Conservation (phyloP, 2,329 filamentous ascomycete species). For the Penicillium vulpinum region DNA sequence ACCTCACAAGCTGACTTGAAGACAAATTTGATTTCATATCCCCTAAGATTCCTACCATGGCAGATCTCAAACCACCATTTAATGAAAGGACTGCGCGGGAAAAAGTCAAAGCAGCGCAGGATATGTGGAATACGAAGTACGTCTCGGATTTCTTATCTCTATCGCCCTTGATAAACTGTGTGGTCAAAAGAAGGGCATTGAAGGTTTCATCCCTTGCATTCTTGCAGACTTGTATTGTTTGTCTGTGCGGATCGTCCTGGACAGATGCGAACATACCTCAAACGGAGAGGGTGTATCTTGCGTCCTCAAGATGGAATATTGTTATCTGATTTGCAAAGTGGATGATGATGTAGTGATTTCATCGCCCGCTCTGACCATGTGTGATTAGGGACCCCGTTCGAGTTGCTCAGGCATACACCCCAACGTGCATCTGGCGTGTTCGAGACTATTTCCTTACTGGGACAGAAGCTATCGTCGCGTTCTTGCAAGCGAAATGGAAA, state of each 20-base stretch:
- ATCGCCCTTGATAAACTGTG: slow-evolving; percentile 11
- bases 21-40: not conserved
- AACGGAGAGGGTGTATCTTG: not conserved
- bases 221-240: slow-evolving; percentile 12
- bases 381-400: slow-evolving; percentile 59
- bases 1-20: not conserved
- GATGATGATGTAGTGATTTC: slow-evolving; percentile 14
- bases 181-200: slow-evolving; percentile 16
- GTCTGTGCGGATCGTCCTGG: slow-evolving; percentile 15
- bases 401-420: slow-evolving; percentile 72
- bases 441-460: slow-evolving; percentile 69
- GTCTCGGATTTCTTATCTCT: slow-evolving; percentile 16
- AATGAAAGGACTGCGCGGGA: slow-evolving; percentile 67
- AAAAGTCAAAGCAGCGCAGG: slow-evolving; percentile 83
- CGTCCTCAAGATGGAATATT: not conserved
- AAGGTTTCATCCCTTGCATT: slow-evolving; percentile 20
- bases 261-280: slow-evolving; percentile 8
- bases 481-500: slow-evolving; percentile 72
- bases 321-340: not conserved
- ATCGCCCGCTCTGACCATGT: slow-evolving; percentile 6
- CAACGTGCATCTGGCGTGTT: slow-evolving; percentile 79
- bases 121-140: slow-evolving; percentile 77
- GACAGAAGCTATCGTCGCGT: slow-evolving; percentile 65
- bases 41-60: slow-evolving; percentile 30
- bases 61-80: slow-evolving; percentile 64